Percentiles rank a stretch among this genome's conserved stretches.
phyloP scores from a whole-genome alignment of 768 basidiomycete genomes.

The Russula dissimulans region DNA sequence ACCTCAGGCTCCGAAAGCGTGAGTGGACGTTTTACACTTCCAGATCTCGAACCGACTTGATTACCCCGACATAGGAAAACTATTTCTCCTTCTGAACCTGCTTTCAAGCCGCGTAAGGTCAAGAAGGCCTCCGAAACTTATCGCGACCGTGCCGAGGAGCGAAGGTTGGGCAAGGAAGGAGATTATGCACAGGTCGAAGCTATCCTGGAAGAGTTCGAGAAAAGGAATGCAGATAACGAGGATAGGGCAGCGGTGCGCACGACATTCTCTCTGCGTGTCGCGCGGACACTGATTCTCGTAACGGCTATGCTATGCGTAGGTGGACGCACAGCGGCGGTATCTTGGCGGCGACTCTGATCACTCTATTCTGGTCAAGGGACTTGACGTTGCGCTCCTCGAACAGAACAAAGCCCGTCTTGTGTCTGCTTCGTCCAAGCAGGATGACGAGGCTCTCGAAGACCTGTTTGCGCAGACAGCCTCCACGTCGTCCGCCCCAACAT shows the following conservation, averaged over 20 bases:
- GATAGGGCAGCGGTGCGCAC: slow-evolving; percentile 50
- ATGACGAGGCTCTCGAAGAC: slow-evolving; percentile 76
- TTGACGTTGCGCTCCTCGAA: slow-evolving; percentile 80
- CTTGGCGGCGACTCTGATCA: slow-evolving; percentile 82
- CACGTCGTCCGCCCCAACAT: slow-evolving; percentile 19
- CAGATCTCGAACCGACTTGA: neutral
- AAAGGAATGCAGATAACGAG: slow-evolving; percentile 43
- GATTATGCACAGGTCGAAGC: slow-evolving; percentile 78
- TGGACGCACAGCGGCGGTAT: slow-evolving; percentile 66
- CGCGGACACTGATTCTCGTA: neutral
- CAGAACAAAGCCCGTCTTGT: slow-evolving; percentile 65
- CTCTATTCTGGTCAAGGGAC: slow-evolving; percentile 80
- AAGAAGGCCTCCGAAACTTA: slow-evolving; percentile 47
- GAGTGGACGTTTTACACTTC: neutral
- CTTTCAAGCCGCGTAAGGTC: slow-evolving; percentile 76
- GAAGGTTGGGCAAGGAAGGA: slow-evolving; percentile 53
- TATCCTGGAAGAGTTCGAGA: slow-evolving; percentile 74
- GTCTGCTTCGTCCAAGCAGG: slow-evolving; percentile 39
- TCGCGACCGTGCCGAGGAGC: slow-evolving; percentile 68
- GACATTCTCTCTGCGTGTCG: neutral
- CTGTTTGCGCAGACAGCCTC: slow-evolving; percentile 47
- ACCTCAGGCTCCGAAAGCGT: slow-evolving; percentile 13
- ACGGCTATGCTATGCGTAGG: slow-evolving; percentile 29
- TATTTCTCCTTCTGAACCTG: slow-evolving; percentile 44
- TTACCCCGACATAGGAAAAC: slow-evolving; percentile 32